Evolutionary conservation across 345 rosid species (phyloP), one percentile per base, ranked within the genome.

Genomic region (Eucalyptus cloeziana): DNA sequence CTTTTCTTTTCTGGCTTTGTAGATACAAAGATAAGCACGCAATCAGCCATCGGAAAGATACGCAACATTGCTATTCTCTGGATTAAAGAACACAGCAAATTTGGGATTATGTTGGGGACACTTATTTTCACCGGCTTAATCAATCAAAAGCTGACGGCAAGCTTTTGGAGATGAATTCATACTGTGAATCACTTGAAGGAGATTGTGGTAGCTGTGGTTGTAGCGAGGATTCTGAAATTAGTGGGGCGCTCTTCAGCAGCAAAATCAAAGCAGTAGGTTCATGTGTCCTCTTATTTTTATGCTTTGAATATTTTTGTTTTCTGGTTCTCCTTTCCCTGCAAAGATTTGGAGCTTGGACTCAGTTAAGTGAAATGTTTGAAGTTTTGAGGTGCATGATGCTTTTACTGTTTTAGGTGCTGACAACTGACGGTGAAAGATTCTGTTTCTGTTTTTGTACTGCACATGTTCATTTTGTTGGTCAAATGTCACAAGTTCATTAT

Each of bases 1-100:
- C 43, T 67, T 31, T 31, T 67, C 22, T 67, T 67, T 47, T 45
- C 31, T 60, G 31, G 60, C 44, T 50, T 76, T 88, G 30, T 44
- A 98, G 99, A 92, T 98, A 98, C 92, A 98, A 96, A 93, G 99
- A 97, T 93, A 95, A 97, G 86, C 99, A 97, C 88, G 98, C 97
- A 76, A 94, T 95, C 51, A 93, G 94, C 92, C 99, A 97, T 62
- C 95, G 99, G 98, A 94, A 97, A 93, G 94, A 97, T 90, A 95
- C 95, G 7, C 97, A 98, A 90, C 99, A 97, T 86, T 93, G 95
- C 89, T 98, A 98, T 91, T 97, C 98, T 87, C 96, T 98, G 87
- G 99, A 98, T 93, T 90, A 96, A 90, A 93, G 94, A 87, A 94
- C 99, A 64, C 98, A 96, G 71, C 99, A 98, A 92, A 98, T 98